Conservation (phyloP, 768 basidiomycete species). For the Lentinula guzmanii region DNA sequence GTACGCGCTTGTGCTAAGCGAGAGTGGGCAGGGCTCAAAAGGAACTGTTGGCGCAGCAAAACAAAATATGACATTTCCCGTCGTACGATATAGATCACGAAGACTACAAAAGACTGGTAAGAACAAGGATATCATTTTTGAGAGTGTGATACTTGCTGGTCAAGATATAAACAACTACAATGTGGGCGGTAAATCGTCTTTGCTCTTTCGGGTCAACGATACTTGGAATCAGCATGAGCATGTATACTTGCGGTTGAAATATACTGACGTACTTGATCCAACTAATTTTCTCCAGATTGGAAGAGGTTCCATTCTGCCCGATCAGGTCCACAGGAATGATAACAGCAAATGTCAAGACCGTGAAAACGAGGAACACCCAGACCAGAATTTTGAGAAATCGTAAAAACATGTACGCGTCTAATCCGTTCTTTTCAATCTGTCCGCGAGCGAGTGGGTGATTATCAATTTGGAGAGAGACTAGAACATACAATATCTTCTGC, state of each 20-base stretch:
- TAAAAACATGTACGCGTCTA: conserved; percentile 62
- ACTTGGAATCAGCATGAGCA: conserved; percentile 16
- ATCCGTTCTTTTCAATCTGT: conserved; percentile 53
- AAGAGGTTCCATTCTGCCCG: conserved; percentile 26
- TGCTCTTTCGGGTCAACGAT: conserved; percentile 28
- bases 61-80: conserved; percentile 54
- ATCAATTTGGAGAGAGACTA: not conserved
- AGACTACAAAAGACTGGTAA: conserved; percentile 29
- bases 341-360: conserved; percentile 54
- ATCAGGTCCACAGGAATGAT: conserved; percentile 53
- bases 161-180: conserved; percentile 43
- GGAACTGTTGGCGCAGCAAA: conserved; percentile 49
- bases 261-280: conserved; percentile 43
- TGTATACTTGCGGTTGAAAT: not conserved
- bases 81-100: conserved; percentile 54
- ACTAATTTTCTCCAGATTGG: conserved; percentile 36
- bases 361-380: conserved; percentile 47
- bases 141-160: conserved; percentile 32
- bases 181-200: conserved; percentile 49
- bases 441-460: not conserved
- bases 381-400: conserved; percentile 62
- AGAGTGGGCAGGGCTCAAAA: conserved; percentile 54
- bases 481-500: conserved; percentile 39
- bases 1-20: conserved; percentile 60
- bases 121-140: not conserved